phyloP scores from a whole-genome alignment of 2,329 filamentous ascomycete genomes.

The Neurospora sp. region DNA sequence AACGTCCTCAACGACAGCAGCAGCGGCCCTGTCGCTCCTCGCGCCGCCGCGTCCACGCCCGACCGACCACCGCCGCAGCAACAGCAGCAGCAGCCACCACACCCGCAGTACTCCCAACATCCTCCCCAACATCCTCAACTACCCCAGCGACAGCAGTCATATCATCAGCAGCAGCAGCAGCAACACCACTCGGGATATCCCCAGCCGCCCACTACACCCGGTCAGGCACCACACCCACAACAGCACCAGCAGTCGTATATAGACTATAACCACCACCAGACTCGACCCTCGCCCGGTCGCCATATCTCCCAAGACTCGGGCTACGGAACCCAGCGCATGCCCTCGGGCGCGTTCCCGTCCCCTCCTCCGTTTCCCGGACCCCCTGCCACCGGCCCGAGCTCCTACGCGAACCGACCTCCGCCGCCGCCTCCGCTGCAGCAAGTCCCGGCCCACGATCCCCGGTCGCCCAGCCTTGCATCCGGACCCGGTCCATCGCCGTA shows the following conservation, averaged over 20 bases:
- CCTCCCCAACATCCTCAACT: slow-evolving; percentile 12
- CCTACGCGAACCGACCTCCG: slow-evolving; percentile 31
- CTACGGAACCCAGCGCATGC: slow-evolving; percentile 25
- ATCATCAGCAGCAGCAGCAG: slow-evolving; percentile 18
- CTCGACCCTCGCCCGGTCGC: slow-evolving; percentile 39
- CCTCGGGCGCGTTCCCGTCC: slow-evolving; percentile 27
- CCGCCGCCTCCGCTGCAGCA: slow-evolving; percentile 38
- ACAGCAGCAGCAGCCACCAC: slow-evolving; percentile 20
- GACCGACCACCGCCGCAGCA: slow-evolving; percentile 20
- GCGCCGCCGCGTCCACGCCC: slow-evolving; percentile 22
- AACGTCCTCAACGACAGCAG: slow-evolving; percentile 46
- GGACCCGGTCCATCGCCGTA: slow-evolving; percentile 39
- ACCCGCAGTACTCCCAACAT: slow-evolving; percentile 8
- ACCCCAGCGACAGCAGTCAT: slow-evolving; percentile 21
- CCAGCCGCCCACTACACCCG: slow-evolving; percentile 23
- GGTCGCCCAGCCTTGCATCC: slow-evolving; percentile 38
- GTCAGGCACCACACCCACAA: slow-evolving; percentile 27
- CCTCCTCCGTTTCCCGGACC: slow-evolving; percentile 28
- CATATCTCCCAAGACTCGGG: slow-evolving; percentile 31
- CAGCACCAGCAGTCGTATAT: slow-evolving; percentile 34
- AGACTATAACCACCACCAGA: slow-evolving; percentile 34
- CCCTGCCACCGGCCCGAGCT: slow-evolving; percentile 18
- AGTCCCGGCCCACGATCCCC: slow-evolving; percentile 33
- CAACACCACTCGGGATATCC: slow-evolving; percentile 18
- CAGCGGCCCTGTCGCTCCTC: slow-evolving; percentile 11